These are phyloP conservation scores for Phytophthora litchii DNA, from an alignment of 352 stramenopile genomes.

Conservation along the genomic window DNA sequence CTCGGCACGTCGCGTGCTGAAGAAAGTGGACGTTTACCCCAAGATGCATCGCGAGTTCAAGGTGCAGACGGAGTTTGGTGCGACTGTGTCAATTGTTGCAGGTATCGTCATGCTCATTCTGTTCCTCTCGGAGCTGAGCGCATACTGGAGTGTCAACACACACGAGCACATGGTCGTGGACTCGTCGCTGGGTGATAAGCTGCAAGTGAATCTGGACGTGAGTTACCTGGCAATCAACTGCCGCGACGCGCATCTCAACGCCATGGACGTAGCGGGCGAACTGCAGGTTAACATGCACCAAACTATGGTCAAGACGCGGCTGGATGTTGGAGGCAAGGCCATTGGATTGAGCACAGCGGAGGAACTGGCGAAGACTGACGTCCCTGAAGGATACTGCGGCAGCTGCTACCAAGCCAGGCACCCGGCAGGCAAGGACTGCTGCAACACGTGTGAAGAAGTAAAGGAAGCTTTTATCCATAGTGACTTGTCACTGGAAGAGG, in stretches of 20 bases:
- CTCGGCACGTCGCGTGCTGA: constrained; percentile 66
- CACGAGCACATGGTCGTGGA: constrained; percentile 97
- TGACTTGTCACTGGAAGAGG: constrained; percentile 75
- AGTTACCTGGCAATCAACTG: constrained; percentile 97
- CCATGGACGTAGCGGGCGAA: constrained; percentile 98
- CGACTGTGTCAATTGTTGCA: constrained; percentile 41
- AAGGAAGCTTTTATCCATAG: constrained; percentile 85
- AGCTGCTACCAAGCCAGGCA: constrained; percentile 93
- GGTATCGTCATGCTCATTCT: constrained; percentile 27
- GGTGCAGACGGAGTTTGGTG: constrained; percentile 94
- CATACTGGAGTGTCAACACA: constrained; percentile 81
- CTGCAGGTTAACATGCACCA: constrained; percentile 97
- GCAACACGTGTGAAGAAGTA: constrained; percentile 84
- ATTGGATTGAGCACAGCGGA: constrained; percentile 50
- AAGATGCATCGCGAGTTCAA: constrained; percentile 97
- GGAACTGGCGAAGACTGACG: constrained; percentile 40
- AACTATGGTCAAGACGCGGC: constrained; percentile 92
- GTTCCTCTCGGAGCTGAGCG: constrained; percentile 79
- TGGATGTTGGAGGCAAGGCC: constrained; percentile 74
- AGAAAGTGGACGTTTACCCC: constrained; percentile 93
- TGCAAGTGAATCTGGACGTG: constrained; percentile 98
- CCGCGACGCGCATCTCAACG: constrained; percentile 97
- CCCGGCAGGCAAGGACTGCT: constrained; percentile 71
- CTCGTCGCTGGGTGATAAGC: constrained; percentile 93
- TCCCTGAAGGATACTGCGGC: constrained; percentile 93